Base-by-base conservation (phyloP, 176 grass and related monocot species). In the Thinopyrum elongatum region DNA sequence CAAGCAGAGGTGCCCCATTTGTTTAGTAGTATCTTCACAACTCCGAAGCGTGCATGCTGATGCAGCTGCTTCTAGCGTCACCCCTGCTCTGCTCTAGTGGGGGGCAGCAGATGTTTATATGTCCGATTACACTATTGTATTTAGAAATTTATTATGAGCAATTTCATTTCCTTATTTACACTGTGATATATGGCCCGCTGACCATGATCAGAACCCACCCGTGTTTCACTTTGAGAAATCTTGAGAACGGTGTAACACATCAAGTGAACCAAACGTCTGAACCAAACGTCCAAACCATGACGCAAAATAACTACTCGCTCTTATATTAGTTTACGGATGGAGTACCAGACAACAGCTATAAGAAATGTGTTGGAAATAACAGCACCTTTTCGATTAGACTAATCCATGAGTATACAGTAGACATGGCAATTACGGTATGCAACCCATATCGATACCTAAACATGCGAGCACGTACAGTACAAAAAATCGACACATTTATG, bases 1-100 rank as follows among this genome's bases (percentile, higher is more conserved):
- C 11, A 82, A 70, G 46, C 65, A 57, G 80, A 82, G 80, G 30
- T 58, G 80, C 46, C 46, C 28, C 63, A 81, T 81, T 46, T 81
- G 80, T 57, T 82, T 53, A 53, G 49, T 82, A 70, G 80, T 70
- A 49, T 34, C 30, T 33, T 79, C 33, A 62, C 25, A 81, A 67
- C 42, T 49, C 62, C 1, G 80, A 82, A 55, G 80, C 65, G 19
- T 66, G 16, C 49, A 82, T 67, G 80, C 41, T 34, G 65, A 55
- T 70, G 65, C 65, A 44, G 44, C 55, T 22, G 17, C 47, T 58
- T 58, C 41, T 51, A 81, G 79, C 17, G 5, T 63, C 30, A 46
- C 8, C 62, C 29, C 28, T 70, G 80, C 35, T 70, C 28, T 70
- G 80, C 35, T 70, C 65, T 82, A 70, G 64, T 34, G 80, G 65